phyloP scores from a whole-genome alignment of 352 stramenopile species.

The Phytophthora vignae region DNA sequence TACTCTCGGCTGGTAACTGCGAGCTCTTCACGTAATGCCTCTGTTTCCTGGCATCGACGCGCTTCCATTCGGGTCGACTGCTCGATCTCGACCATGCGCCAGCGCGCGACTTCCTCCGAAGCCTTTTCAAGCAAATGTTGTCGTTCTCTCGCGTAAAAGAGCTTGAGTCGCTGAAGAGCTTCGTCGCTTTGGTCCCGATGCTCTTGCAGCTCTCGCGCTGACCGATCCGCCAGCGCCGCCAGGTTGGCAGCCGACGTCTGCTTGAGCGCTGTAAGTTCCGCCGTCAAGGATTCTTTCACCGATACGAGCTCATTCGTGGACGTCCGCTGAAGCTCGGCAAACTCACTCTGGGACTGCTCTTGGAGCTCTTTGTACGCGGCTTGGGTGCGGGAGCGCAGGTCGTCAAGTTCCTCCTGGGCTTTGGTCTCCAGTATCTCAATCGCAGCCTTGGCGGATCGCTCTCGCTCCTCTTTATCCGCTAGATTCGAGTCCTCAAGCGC shows the following conservation, averaged over 20 bases:
- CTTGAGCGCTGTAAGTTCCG: slow-evolving; percentile 38
- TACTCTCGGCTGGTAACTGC: slow-evolving; percentile 16
- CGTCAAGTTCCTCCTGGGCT: slow-evolving; percentile 36
- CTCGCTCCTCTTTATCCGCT: slow-evolving; percentile 27
- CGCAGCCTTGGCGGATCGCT: slow-evolving; percentile 27
- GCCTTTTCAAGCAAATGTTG: slow-evolving; percentile 28
- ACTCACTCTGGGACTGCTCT: slow-evolving; percentile 29
- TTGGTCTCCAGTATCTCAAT: slow-evolving; percentile 36
- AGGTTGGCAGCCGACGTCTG: slow-evolving; percentile 35
- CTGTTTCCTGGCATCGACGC: slow-evolving; percentile 30
- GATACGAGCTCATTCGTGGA: slow-evolving; percentile 26
- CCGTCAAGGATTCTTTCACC: slow-evolving; percentile 19
- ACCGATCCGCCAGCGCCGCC: slow-evolving; percentile 27
- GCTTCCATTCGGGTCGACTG: slow-evolving; percentile 39
- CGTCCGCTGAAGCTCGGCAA: slow-evolving; percentile 26
- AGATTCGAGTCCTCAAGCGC: slow-evolving; percentile 32
- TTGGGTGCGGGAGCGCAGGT: slow-evolving; percentile 18
- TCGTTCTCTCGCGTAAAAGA: slow-evolving; percentile 29
- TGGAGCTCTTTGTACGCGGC: slow-evolving; percentile 36
- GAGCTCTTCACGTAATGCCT: slow-evolving; percentile 29
- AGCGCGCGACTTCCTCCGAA: slow-evolving; percentile 30
- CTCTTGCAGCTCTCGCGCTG: slow-evolving; percentile 34
- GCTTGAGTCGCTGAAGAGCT: slow-evolving; percentile 30
- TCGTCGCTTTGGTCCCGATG: slow-evolving; percentile 36
- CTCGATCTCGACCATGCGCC: slow-evolving; percentile 42